Percentiles rank a stretch among this genome's conserved stretches.
These are phyloP conservation scores for Phaseolus lunatus DNA, from an alignment of 306 rosid species.

Conservation along the genomic window DNA sequence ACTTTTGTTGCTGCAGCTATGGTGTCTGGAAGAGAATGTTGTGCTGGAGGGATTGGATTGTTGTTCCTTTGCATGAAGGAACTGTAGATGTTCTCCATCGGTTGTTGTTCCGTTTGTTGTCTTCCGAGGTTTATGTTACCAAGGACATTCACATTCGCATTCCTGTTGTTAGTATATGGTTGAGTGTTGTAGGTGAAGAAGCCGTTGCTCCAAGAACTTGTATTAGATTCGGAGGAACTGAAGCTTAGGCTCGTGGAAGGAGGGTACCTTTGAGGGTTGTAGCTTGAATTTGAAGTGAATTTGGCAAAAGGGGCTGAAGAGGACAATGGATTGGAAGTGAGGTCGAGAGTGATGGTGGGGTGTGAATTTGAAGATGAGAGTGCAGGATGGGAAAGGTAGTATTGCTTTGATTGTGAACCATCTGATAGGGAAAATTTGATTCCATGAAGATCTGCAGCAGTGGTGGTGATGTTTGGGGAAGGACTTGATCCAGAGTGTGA, in stretches of 20 bases:
- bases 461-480: constrained; percentile 14
- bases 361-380: constrained; percentile 54
- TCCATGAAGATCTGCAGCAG: constrained; percentile 56
- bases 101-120: constrained; percentile 41
- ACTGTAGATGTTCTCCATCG: constrained; percentile 46
- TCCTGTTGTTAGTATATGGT: constrained; percentile 46
- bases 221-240: constrained; percentile 56
- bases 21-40: constrained; percentile 53
- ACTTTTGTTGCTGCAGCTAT: constrained; percentile 88
- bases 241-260: constrained; percentile 61
- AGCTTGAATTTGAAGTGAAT: constrained; percentile 43
- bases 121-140: constrained; percentile 51
- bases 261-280: constrained; percentile 52
- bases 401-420: constrained; percentile 53
- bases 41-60: constrained; percentile 15
- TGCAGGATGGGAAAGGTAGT: constrained; percentile 59
- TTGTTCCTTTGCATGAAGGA: constrained; percentile 55
- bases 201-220: constrained; percentile 59
- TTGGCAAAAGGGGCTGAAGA: constrained; percentile 50
- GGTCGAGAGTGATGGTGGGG: constrained; percentile 88
- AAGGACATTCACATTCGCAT: constrained; percentile 3
- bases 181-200: constrained; percentile 51
- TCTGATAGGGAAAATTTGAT: constrained; percentile 55
- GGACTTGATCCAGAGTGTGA: constrained; percentile 42
- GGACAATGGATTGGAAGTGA: constrained; percentile 61